Evolutionary conservation across 768 basidiomycete species (phyloP).

Genomic region (Tulasnella sp.): DNA sequence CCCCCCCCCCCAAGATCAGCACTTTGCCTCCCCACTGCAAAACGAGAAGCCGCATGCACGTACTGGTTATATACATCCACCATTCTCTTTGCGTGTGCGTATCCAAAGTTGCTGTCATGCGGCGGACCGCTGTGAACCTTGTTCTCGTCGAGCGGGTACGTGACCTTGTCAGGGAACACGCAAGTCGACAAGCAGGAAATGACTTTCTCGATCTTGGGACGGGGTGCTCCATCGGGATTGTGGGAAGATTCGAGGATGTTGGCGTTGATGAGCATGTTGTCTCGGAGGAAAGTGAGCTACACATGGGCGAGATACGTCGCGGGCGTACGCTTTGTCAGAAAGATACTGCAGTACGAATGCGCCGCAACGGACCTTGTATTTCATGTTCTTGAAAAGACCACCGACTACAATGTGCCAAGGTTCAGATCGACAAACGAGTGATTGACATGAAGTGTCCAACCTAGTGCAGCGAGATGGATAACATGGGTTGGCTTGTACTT

Average conservation of each 20-base stretch:
- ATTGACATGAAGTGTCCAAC: constrained; percentile 39
- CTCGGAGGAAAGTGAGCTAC: constrained; percentile 85
- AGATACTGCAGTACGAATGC: neutral
- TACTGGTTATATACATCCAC: constrained; percentile 95
- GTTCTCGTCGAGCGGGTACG: constrained; percentile 86
- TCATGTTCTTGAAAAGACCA: constrained; percentile 96
- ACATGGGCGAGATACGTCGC: neutral
- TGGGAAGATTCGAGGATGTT: constrained; percentile 68
- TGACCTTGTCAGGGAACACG: constrained; percentile 93
- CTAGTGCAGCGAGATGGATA: constrained; percentile 91
- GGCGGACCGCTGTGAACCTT: constrained; percentile 92
- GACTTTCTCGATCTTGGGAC: constrained; percentile 60
- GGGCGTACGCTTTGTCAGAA: neutral
- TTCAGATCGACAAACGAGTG: no score
- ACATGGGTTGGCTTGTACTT: constrained; percentile 95
- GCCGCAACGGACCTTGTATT: constrained; percentile 61
- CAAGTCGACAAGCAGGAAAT: constrained; percentile 96
- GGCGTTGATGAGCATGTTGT: constrained; percentile 94
- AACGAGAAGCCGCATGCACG: constrained; percentile 33
- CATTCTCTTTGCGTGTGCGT: constrained; percentile 92
- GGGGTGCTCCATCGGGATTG: constrained; percentile 26
- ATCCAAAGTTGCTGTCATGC: constrained; percentile 93
- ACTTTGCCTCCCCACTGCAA: neutral
- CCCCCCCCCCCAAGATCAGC: neutral
- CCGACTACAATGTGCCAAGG: constrained; percentile 54